Conservation (phyloP, 441 rosid genomes). For the Gossypium gossypioides region DNA sequence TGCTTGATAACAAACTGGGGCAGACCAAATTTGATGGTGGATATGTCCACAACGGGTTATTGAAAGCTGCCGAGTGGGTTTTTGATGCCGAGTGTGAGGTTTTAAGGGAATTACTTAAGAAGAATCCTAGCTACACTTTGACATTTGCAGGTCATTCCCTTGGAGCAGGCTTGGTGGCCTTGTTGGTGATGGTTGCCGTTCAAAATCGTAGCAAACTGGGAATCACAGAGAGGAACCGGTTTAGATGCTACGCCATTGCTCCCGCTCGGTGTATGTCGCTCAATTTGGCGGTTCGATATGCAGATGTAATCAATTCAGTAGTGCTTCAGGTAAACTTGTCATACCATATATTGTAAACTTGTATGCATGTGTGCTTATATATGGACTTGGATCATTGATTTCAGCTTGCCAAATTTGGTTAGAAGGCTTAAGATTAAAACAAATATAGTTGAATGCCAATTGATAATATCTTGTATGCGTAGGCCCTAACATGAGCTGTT, state of each 20-base stretch:
- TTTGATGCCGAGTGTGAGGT: slow-evolving; percentile 53
- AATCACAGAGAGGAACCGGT: slow-evolving; percentile 56
- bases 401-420: not conserved
- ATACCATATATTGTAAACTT: not conserved
- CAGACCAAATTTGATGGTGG: slow-evolving; percentile 81
- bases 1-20: slow-evolving; percentile 74
- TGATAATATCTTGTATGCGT: not conserved
- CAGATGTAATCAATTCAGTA: slow-evolving; percentile 67
- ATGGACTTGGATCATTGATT: not conserved
- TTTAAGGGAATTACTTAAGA: slow-evolving; percentile 43
- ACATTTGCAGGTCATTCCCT: slow-evolving; percentile 79
- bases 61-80: slow-evolving; percentile 75
- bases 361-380: not conserved
- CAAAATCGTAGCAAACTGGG: slow-evolving; percentile 54
- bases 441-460: not conserved
- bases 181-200: slow-evolving; percentile 47
- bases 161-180: slow-evolving; percentile 67
- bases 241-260: slow-evolving; percentile 73
- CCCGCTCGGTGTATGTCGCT: slow-evolving; percentile 79
- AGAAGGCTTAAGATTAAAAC: not conserved
- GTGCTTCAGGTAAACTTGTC: slow-evolving; percentile 63
- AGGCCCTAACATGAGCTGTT: slow-evolving; percentile 20
- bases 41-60: slow-evolving; percentile 72
- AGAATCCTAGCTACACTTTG: slow-evolving; percentile 50
- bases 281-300: slow-evolving; percentile 79